Percentiles rank a stretch among this genome's conserved stretches.
Conservation (phyloP, 2,329 filamentous ascomycete species). For the Aspergillus sergii region DNA sequence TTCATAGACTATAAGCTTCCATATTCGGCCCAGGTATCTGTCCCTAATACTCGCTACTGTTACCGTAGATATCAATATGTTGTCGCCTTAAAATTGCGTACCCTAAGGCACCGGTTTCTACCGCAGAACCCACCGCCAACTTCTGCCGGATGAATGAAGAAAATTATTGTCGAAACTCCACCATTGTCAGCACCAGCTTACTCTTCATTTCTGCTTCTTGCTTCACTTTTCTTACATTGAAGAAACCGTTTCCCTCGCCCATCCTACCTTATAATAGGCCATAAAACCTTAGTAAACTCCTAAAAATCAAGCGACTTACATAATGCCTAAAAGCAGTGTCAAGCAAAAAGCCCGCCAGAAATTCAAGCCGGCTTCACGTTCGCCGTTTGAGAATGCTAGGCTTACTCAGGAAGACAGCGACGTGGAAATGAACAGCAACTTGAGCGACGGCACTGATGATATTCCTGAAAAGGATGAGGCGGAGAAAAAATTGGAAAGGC, state of each 20-base stretch:
- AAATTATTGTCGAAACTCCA: constrained; percentile 33
- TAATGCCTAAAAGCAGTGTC: constrained; percentile 31
- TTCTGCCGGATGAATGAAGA: constrained; percentile 34
- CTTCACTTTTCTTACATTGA: neutral
- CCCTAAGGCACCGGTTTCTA: constrained; percentile 13
- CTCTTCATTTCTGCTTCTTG: neutral
- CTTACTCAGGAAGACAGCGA: constrained; percentile 24
- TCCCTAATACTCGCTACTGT: neutral
- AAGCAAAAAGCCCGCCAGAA: constrained; percentile 35
- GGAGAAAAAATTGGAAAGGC: constrained; percentile 81
- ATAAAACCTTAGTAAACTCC: neutral
- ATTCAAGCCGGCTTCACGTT: constrained; percentile 22
- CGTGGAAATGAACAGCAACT: constrained; percentile 30
- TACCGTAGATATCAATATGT: neutral
- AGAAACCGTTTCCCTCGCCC: neutral
- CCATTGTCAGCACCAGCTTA: neutral
- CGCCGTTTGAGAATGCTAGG: constrained; percentile 27
- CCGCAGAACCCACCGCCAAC: constrained; percentile 32
- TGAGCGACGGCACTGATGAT: constrained; percentile 25
- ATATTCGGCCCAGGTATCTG: neutral
- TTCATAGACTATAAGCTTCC: neutral
- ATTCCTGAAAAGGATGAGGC: constrained; percentile 72
- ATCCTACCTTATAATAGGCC: neutral
- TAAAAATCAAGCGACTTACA: neutral
- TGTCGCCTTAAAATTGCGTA: neutral